These are phyloP conservation scores for Quercus glauca DNA, from an alignment of 306 rosid species.

Conservation along the genomic window DNA sequence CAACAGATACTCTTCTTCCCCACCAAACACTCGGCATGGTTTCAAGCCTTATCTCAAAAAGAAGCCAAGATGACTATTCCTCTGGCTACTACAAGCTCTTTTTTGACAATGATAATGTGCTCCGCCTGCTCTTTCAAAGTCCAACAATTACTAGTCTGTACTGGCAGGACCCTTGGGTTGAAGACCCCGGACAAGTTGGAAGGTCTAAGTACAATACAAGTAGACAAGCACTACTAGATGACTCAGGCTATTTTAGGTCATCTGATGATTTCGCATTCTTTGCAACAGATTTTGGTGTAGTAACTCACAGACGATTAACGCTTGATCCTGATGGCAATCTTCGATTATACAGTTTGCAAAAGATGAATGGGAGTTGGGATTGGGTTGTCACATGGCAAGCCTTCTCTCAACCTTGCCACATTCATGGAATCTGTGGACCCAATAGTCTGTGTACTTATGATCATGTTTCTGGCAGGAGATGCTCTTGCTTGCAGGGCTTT, in stretches of 20 bases:
- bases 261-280: constrained; percentile 14
- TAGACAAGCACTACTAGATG: constrained; percentile 19
- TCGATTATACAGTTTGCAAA: constrained; percentile 38
- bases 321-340: constrained; percentile 38
- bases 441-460: constrained; percentile 45
- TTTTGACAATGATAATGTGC: constrained; percentile 42
- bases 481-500: constrained; percentile 49
- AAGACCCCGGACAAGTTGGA: background rate
- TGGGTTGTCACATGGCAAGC: constrained; percentile 52
- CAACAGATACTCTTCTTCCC: constrained; percentile 52
- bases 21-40: constrained; percentile 31
- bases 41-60: constrained; percentile 21
- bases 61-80: constrained; percentile 29
- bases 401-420: constrained; percentile 23
- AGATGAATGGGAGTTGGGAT: background rate
- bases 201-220: constrained; percentile 34
- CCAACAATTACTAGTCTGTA: constrained; percentile 21
- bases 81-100: constrained; percentile 40
- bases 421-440: constrained; percentile 58
- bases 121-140: constrained; percentile 24
- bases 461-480: constrained; percentile 34
- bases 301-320: background rate
- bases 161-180: constrained; percentile 28
- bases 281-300: constrained; percentile 7
- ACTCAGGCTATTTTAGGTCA: constrained; percentile 27